Evolutionary conservation across 2,329 filamentous ascomycete genomes (phyloP).

Genomic region (Colletotrichum scovillei): DNA sequence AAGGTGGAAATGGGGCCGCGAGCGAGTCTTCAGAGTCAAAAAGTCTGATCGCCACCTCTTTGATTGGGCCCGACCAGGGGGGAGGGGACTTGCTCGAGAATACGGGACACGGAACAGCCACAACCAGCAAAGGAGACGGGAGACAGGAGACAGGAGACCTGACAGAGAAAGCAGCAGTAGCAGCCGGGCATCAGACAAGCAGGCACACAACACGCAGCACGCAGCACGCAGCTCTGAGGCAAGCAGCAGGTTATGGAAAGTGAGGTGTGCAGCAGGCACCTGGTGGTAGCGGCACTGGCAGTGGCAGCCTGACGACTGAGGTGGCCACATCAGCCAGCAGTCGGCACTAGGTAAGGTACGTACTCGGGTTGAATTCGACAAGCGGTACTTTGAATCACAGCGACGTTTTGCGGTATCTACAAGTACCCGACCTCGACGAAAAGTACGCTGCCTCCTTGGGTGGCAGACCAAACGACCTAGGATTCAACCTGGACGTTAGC

Average conservation of each 20-base stretch:
- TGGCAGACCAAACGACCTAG: slow-evolving; percentile 11
- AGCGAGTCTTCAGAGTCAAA: slow-evolving; percentile 39
- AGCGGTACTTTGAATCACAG: background rate
- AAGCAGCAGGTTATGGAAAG: background rate
- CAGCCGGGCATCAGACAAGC: background rate
- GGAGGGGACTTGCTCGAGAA: slow-evolving; percentile 13
- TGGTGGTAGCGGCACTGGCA: background rate
- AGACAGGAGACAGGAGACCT: too few relatives aligned
- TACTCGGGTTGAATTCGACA: background rate
- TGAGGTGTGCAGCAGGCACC: background rate
- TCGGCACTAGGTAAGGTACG: slow-evolving; percentile 7
- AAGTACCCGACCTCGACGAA: background rate
- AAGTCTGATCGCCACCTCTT: slow-evolving; percentile 48
- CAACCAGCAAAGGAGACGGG: slow-evolving; percentile 1
- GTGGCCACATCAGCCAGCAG: background rate
- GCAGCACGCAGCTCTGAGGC: too few relatives aligned
- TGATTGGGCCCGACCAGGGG: slow-evolving; percentile 47
- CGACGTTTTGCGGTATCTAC: background rate
- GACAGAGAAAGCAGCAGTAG: slow-evolving; percentile 1
- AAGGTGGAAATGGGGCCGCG: slow-evolving; percentile 34
- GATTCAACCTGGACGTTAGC: slow-evolving; percentile 18
- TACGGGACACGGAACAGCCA: slow-evolving; percentile 14
- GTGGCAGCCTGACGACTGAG: slow-evolving; percentile 29
- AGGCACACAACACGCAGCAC: background rate
- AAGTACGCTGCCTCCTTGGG: background rate